These are phyloP conservation scores for Solanum chmielewskii DNA, from an alignment of 257 asterid genomes.

Conservation along the genomic window DNA sequence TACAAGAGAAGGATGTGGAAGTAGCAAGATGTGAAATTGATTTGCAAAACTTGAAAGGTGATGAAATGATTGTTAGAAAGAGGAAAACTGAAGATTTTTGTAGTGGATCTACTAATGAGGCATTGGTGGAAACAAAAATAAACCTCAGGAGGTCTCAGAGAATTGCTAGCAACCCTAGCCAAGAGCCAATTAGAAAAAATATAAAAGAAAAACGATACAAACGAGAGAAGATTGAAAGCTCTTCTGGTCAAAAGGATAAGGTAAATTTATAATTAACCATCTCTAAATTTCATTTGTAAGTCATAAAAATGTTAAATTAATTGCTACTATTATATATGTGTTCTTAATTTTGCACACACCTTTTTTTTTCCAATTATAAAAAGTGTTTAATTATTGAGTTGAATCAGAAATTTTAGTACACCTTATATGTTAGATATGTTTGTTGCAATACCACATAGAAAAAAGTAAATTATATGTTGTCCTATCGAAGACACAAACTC, in stretches of 20 bases:
- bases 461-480: background rate
- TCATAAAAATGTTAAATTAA: background rate
- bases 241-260: background rate
- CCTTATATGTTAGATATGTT: background rate
- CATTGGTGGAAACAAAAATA: background rate
- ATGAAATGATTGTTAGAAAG: background rate
- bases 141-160: background rate
- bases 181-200: background rate
- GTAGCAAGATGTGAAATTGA: background rate
- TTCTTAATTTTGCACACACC: background rate
- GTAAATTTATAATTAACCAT: background rate
- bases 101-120: background rate
- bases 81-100: background rate
- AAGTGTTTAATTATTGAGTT: background rate
- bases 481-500: background rate
- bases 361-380: background rate
- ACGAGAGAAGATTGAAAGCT: background rate
- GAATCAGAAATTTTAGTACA: background rate
- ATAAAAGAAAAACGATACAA: background rate
- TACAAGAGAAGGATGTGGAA: background rate
- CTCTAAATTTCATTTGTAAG: background rate
- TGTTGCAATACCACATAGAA: background rate
- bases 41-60: background rate
- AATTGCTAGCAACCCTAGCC: background rate
- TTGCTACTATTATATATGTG: background rate